phyloP scores from a whole-genome alignment of 2,329 filamentous ascomycete species.

The Apiospora pterosperma region DNA sequence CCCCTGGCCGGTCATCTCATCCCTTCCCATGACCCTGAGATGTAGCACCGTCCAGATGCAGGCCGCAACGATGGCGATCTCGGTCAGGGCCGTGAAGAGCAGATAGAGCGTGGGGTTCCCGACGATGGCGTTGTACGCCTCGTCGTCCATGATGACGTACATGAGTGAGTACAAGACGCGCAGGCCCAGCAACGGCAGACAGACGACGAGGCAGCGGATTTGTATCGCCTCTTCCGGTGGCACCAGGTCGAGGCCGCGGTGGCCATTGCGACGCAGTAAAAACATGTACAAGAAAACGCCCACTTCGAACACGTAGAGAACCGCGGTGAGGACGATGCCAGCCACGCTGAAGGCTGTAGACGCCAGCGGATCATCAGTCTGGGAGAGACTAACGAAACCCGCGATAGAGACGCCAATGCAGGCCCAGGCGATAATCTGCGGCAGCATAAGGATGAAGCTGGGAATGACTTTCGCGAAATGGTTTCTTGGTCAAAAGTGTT shows the following conservation, averaged over 20 bases:
- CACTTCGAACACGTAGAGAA: not conserved
- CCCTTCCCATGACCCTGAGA: not conserved
- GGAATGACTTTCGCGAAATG: not conserved
- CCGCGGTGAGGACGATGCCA: not conserved
- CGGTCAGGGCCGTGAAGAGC: slow-evolving; percentile 1
- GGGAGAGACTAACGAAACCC: not conserved
- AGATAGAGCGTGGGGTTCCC: not conserved
- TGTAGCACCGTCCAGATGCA: slow-evolving; percentile 5
- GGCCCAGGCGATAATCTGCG: not conserved
- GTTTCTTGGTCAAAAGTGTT: not conserved
- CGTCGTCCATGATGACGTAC: not conserved
- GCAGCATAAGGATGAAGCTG: not conserved
- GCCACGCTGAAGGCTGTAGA: not conserved
- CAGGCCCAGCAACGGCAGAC: not conserved
- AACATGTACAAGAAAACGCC: not conserved
- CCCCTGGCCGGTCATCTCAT: not conserved
- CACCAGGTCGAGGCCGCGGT: not conserved
- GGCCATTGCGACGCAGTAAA: not conserved
- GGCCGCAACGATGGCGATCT: slow-evolving; percentile 13
- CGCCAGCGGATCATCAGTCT: not conserved
- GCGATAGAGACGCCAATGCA: not conserved
- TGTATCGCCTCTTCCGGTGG: not conserved
- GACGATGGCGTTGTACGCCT: not conserved
- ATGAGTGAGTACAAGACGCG: not conserved
- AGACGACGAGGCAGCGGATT: not conserved